Conservation (phyloP, 2,329 filamentous ascomycete genomes). For the Aspergillus pseudoglaucus region DNA sequence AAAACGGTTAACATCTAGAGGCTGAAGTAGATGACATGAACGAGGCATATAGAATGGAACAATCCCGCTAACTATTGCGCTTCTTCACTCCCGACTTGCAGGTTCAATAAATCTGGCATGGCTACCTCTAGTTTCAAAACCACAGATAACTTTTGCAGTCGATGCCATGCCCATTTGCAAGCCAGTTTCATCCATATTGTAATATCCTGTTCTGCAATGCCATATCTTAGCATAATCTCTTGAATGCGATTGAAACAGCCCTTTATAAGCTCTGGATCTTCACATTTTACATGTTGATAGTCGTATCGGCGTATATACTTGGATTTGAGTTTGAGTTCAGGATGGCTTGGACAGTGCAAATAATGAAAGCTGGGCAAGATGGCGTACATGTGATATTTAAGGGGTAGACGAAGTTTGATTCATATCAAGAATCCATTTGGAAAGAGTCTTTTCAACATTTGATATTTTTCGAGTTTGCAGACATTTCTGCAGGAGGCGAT, state of each 20-base stretch:
- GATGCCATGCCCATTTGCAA: not conserved
- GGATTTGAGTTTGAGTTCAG: not conserved
- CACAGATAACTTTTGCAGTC: not conserved
- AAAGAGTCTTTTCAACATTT: not conserved
- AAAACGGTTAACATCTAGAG: not conserved
- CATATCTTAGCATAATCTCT: not conserved
- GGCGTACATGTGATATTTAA: not conserved
- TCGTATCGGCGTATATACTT: not conserved
- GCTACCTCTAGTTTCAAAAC: not conserved
- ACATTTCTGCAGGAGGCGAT: not conserved
- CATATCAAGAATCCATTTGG: not conserved
- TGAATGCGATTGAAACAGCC: not conserved
- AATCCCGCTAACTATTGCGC: not conserved
- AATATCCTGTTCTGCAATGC: not conserved
- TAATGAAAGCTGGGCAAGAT: not conserved
- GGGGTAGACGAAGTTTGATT: not conserved
- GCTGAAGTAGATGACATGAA: not conserved
- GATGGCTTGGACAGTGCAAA: not conserved
- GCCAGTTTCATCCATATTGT: not conserved
- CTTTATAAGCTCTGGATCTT: not conserved
- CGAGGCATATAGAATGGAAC: too few relatives aligned
- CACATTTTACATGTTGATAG: not conserved
- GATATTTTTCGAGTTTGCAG: slow-evolving; percentile 1
- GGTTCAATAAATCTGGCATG: not conserved
- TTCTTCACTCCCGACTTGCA: not conserved